Percentiles rank a stretch among this genome's conserved stretches.
Conservation (phyloP, 768 basidiomycete species). For the Coprinopsis sp. region DNA sequence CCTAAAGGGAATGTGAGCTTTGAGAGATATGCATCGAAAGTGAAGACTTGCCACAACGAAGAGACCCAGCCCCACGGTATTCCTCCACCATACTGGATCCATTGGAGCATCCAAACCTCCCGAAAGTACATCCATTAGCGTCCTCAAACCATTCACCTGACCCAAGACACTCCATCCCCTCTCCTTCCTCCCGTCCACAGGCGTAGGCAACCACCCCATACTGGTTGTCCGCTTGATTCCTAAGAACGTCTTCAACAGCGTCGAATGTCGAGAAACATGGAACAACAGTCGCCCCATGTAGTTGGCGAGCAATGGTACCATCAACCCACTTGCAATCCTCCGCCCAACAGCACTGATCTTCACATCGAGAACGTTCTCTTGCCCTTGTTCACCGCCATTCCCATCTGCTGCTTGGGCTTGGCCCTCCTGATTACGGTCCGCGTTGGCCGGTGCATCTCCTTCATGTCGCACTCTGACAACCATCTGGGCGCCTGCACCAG, state of each 20-base stretch:
- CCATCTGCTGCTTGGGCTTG: conserved; percentile 38
- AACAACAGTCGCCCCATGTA: conserved; percentile 60
- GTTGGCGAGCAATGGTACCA: conserved; percentile 62
- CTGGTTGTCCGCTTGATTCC: conserved; percentile 15
- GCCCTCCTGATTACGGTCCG: conserved; percentile 17
- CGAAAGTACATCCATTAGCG: no score
- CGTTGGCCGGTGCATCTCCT: conserved; percentile 10
- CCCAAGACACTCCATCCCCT: conserved; percentile 11
- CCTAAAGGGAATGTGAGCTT: background rate
- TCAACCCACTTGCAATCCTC: conserved; percentile 62
- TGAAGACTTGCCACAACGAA: conserved; percentile 53
- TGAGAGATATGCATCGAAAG: background rate
- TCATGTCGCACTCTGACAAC: conserved; percentile 30
- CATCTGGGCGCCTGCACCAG: conserved; percentile 28
- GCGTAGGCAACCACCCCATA: conserved; percentile 13
- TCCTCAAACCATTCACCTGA: no score
- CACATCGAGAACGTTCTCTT: conserved; percentile 51
- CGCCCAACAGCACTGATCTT: conserved; percentile 60
- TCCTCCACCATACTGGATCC: conserved; percentile 54
- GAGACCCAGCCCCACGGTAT: conserved; percentile 61
- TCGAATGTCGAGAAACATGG: conserved; percentile 44
- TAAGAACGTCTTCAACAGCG: conserved; percentile 36
- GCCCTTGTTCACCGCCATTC: conserved; percentile 34
- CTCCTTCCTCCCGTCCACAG: conserved; percentile 9
- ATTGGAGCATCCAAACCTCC: no score